Conservation (phyloP, 2,329 filamentous ascomycete genomes). For the Penicillium freii region DNA sequence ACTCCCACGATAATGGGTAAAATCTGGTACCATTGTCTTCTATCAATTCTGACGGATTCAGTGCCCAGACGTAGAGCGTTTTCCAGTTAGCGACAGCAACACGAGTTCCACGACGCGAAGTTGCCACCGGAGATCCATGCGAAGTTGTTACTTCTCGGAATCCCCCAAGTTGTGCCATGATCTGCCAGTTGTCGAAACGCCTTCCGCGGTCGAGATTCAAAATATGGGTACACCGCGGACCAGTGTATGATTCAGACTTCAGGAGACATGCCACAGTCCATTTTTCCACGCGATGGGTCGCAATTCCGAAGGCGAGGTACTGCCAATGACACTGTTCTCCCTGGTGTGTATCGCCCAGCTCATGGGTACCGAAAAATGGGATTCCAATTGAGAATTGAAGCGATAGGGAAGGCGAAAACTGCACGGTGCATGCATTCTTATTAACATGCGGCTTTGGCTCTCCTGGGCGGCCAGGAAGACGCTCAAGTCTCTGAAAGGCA, state of each 20-base stretch:
- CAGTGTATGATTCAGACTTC: slow-evolving; percentile 33
- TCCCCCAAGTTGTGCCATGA: slow-evolving; percentile 39
- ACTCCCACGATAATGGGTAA: slow-evolving; percentile 34
- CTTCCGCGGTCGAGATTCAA: slow-evolving; percentile 42
- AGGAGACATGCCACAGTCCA: slow-evolving; percentile 41
- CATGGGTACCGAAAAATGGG: slow-evolving; percentile 42
- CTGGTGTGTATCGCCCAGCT: slow-evolving; percentile 13
- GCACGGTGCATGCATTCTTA: slow-evolving; percentile 26
- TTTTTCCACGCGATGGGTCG: slow-evolving; percentile 33
- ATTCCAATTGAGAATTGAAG: slow-evolving; percentile 40
- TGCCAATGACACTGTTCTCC: slow-evolving; percentile 35
- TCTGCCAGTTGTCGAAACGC: slow-evolving; percentile 37
- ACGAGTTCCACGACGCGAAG: slow-evolving; percentile 37
- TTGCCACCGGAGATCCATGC: slow-evolving; percentile 39
- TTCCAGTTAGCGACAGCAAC: slow-evolving; percentile 46
- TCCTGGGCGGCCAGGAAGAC: neutral
- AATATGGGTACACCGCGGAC: slow-evolving; percentile 32
- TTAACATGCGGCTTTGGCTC: slow-evolving; percentile 16
- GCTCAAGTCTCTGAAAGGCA: slow-evolving; percentile 33
- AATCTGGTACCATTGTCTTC: slow-evolving; percentile 30
- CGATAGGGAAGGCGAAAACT: slow-evolving; percentile 24
- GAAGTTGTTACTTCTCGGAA: slow-evolving; percentile 37
- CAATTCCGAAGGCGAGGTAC: slow-evolving; percentile 43
- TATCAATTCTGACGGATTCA: slow-evolving; percentile 40
- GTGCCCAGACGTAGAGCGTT: slow-evolving; percentile 40